A percentile compares a stretch with the other conserved stretches of the same genome.
Evolutionary conservation across 2,329 filamentous ascomycete genomes (phyloP).

Genomic region (Neocucurbitaria cava): DNA sequence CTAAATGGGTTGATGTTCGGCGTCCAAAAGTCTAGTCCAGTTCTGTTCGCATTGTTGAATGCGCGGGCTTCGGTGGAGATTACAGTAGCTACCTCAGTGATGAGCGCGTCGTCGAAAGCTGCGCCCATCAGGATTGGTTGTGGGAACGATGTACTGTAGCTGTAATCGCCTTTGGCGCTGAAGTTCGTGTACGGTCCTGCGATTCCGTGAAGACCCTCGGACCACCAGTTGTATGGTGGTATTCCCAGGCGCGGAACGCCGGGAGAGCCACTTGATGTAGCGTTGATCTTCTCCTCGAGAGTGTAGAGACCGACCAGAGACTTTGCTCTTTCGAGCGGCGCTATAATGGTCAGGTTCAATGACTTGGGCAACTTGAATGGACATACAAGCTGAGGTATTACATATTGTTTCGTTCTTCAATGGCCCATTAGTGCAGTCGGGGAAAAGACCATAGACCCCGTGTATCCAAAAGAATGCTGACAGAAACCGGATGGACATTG

Average conservation of each 20-base stretch:
- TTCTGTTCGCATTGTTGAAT: constrained; percentile 67
- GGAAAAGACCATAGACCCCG: constrained; percentile 48
- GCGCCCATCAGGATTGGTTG: constrained; percentile 69
- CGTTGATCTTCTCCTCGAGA: constrained; percentile 58
- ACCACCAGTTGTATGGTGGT: constrained; percentile 61
- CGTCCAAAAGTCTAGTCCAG: constrained; percentile 65
- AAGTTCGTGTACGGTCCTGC: constrained; percentile 65
- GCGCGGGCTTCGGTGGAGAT: constrained; percentile 69
- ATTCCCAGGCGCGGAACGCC: constrained; percentile 61
- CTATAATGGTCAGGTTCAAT: constrained; percentile 10
- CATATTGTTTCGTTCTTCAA: constrained; percentile 60
- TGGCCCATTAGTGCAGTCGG: constrained; percentile 61
- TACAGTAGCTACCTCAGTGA: constrained; percentile 63
- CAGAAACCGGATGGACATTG: constrained; percentile 7
- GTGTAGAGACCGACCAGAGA: constrained; percentile 35
- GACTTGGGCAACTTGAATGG: not conserved
- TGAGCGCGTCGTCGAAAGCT: constrained; percentile 69
- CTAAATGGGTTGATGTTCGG: constrained; percentile 73
- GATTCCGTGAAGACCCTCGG: constrained; percentile 43
- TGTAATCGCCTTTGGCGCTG: constrained; percentile 62
- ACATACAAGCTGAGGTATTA: constrained; percentile 50
- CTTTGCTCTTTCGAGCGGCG: constrained; percentile 33
- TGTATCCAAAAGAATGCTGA: constrained; percentile 13
- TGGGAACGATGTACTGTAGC: constrained; percentile 70
- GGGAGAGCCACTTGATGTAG: constrained; percentile 55